Percentiles rank a stretch among this genome's conserved stretches.
Conservation (phyloP, 1,139 yeast species). For the Saccharomyces hybrid region DNA sequence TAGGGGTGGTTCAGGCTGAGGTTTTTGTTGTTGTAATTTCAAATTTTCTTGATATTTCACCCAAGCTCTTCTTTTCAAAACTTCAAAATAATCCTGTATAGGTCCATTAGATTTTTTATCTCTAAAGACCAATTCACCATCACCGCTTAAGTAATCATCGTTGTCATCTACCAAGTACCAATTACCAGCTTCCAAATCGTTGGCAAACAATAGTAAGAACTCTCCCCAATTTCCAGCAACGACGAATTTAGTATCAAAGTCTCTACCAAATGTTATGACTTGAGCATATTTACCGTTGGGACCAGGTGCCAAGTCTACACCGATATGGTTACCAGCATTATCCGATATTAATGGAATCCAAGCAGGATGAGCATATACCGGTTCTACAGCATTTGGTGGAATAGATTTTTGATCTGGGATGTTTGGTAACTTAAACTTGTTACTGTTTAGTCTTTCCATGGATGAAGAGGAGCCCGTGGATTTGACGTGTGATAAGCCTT, state of each 20-base stretch:
- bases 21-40: slow-evolving; percentile 3
- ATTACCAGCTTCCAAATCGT: slow-evolving; percentile 73
- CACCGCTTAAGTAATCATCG: slow-evolving; percentile 55
- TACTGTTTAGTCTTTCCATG: slow-evolving; percentile 8
- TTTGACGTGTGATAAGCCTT: slow-evolving; percentile 1
- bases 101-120: slow-evolving; percentile 45
- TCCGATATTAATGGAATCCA: slow-evolving; percentile 92
- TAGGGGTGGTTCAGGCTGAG: background rate
- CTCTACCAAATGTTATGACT: slow-evolving; percentile 81
- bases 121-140: slow-evolving; percentile 64
- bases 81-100: slow-evolving; percentile 54
- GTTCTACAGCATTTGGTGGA: slow-evolving; percentile 67
- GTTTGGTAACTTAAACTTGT: slow-evolving; percentile 31
- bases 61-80: slow-evolving; percentile 42
- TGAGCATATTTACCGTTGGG: slow-evolving; percentile 71
- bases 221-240: slow-evolving; percentile 82
- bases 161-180: slow-evolving; percentile 53
- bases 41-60: slow-evolving; percentile 19
- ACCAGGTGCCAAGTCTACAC: slow-evolving; percentile 82
- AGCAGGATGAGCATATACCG: slow-evolving; percentile 71
- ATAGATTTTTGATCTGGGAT: slow-evolving; percentile 61
- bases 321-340: slow-evolving; percentile 82
- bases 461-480: slow-evolving; percentile 3
- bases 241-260: slow-evolving; percentile 72
- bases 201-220: slow-evolving; percentile 69